phyloP scores from a whole-genome alignment of 305 asterid species.

The Solanum hybrid region DNA sequence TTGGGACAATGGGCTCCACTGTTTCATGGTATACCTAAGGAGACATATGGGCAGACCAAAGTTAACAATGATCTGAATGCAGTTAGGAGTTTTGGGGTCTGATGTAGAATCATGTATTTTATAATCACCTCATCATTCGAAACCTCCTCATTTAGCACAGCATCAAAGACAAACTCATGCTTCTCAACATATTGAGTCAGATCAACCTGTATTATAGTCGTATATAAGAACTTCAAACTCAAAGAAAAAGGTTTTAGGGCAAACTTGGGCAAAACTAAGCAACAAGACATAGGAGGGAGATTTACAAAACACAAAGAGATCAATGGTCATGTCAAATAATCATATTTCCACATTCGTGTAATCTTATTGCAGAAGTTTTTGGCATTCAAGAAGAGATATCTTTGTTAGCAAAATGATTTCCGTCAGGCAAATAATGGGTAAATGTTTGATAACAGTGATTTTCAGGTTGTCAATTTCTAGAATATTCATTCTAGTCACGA shows the following conservation, averaged over 20 bases:
- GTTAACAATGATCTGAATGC: conserved; percentile 1
- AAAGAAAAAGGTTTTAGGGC: not conserved
- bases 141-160: conserved; percentile 94
- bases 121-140: conserved; percentile 78
- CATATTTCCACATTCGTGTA: not conserved
- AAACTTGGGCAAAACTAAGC: not conserved
- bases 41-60: conserved; percentile 5
- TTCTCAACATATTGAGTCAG: conserved; percentile 85
- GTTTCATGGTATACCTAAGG: conserved; percentile 88
- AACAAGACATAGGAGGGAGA: not conserved
- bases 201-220: conserved; percentile 55
- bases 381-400: not conserved
- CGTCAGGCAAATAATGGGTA: not conserved
- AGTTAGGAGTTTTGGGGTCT: not conserved
- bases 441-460: not conserved
- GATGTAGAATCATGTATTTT: not conserved
- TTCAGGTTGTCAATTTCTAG: not conserved
- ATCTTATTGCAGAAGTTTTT: not conserved
- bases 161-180: conserved; percentile 98
- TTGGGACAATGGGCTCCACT: conserved; percentile 94
- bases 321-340: not conserved
- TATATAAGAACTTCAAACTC: conserved; percentile 8
- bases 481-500: not conserved
- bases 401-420: not conserved
- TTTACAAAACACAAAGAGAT: not conserved